Evolutionary conservation across 495 filamentous ascomycete genomes (phyloP), one percentile per base, ranked within the genome.

Genomic region (Barbatosphaeria neglecta): DNA sequence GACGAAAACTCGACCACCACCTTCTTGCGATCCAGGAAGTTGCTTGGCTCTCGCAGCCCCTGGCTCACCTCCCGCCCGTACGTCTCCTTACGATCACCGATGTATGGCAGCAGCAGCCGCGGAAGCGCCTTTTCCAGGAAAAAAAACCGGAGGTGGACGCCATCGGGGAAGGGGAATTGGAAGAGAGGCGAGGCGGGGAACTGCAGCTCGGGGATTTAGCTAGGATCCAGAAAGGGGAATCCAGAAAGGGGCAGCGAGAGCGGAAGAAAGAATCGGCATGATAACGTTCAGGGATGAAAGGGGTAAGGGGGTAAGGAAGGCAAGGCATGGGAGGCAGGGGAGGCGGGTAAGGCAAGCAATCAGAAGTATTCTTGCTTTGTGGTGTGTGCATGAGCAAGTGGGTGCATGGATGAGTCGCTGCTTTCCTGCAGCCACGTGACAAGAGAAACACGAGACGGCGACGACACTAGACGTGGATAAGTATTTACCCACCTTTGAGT

Each of bases 1-100:
- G 80, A 84, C 6, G 81, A 84, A 61, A 87, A 88, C 60, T 88
- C 84, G 15, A 77, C 63, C 20, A 77, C 53, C 3, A 74, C 57
- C 50, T 54, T 66, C 55, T 73, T 72, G n/a, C 47, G 52, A 4
- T 55, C 61, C n/a, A 25, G 20, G 19, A 57, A 46, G 43, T 62
- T 51, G 16, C 46, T 46, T 2, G 50, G 49, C 22, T 68, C 54
- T 20, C 55, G 50, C 8, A 64, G 50, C 11, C 63, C 66, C 19
- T 57, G 49, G 2, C 48, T 51, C 4, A 58, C 49, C 43, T 68
- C 67, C 48, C 58, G 57, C 13, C 74, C 74, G 51, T 68, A 76
- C 16, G 46, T 31, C 0, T 41, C 22, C 13, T 58, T 53, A 6
- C 62, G 59, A 47, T 68, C 66, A 27, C 64, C 49, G 28, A 75